Conservation (phyloP, 495 filamentous ascomycete genomes). For the Entonaema liquescens region DNA sequence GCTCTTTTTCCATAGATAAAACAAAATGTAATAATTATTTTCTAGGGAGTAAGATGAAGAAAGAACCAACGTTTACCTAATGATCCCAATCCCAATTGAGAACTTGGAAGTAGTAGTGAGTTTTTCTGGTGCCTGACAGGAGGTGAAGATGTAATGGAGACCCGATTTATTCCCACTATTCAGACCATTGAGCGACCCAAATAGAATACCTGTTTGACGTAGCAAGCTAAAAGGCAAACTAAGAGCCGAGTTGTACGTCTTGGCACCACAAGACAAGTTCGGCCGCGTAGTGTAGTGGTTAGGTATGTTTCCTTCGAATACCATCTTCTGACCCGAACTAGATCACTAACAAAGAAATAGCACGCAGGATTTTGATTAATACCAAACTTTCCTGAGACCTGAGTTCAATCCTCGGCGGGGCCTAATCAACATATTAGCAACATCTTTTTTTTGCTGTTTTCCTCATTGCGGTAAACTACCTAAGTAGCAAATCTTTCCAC, state of each 20-base stretch:
- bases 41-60: too few relatives aligned
- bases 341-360: conserved; percentile 5
- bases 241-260: not conserved
- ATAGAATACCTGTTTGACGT: too few relatives aligned
- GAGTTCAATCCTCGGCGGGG: conserved; percentile 11
- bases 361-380: conserved; percentile 5
- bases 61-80: too few relatives aligned
- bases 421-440: not conserved
- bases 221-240: conserved; percentile 1
- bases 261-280: conserved; percentile 1
- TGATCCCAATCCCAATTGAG: not conserved
- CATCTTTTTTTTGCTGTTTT: not conserved
- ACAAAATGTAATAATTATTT: too few relatives aligned
- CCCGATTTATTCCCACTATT: not conserved
- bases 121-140: not conserved
- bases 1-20: too few relatives aligned
- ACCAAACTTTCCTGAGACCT: conserved; percentile 6
- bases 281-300: conserved; percentile 11
- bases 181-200: not conserved
- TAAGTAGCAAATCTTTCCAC: not conserved
- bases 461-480: not conserved
- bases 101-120: not conserved
- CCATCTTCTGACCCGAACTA: not conserved
- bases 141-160: not conserved
- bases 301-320: not conserved